These are phyloP conservation scores for Boletus reticuloceps DNA, from an alignment of 768 basidiomycete genomes.

Conservation along the genomic window DNA sequence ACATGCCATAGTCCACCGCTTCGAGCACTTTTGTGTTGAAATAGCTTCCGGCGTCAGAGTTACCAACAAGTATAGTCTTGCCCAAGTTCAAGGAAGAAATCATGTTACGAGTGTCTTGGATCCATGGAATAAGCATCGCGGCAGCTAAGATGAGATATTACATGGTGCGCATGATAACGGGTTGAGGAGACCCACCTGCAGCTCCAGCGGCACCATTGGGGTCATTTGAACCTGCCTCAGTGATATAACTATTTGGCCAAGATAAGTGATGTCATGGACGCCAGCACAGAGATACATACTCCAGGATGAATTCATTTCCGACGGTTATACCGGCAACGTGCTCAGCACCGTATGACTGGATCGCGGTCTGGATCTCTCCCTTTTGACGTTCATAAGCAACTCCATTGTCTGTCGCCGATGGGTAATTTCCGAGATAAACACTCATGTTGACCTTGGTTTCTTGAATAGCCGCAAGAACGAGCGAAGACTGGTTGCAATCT, in stretches of 20 bases:
- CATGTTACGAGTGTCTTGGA: constrained; percentile 63
- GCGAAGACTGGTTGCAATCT: constrained; percentile 79
- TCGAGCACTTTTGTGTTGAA: constrained; percentile 70
- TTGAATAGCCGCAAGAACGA: constrained; percentile 86
- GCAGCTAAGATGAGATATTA: constrained; percentile 42
- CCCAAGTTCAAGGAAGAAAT: constrained; percentile 51
- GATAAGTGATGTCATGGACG: background rate
- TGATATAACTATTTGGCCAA: constrained; percentile 52
- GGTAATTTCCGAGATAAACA: constrained; percentile 76
- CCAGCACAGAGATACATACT: constrained; percentile 40
- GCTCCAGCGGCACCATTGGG: constrained; percentile 62
- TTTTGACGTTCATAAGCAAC: constrained; percentile 75
- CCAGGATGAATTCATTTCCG: constrained; percentile 88
- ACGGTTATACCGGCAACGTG: constrained; percentile 82
- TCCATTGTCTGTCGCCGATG: constrained; percentile 56
- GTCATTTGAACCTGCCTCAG: constrained; percentile 43
- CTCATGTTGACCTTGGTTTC: constrained; percentile 85
- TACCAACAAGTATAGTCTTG: constrained; percentile 70
- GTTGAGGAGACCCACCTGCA: constrained; percentile 16
- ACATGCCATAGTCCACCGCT: constrained; percentile 73
- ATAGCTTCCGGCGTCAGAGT: constrained; percentile 81
- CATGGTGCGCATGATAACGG: background rate
- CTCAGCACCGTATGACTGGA: constrained; percentile 74
- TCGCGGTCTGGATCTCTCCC: constrained; percentile 58
- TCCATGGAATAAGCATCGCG: constrained; percentile 58